Conservation (phyloP, 352 stramenopile species). For the Phytophthora meadii region DNA sequence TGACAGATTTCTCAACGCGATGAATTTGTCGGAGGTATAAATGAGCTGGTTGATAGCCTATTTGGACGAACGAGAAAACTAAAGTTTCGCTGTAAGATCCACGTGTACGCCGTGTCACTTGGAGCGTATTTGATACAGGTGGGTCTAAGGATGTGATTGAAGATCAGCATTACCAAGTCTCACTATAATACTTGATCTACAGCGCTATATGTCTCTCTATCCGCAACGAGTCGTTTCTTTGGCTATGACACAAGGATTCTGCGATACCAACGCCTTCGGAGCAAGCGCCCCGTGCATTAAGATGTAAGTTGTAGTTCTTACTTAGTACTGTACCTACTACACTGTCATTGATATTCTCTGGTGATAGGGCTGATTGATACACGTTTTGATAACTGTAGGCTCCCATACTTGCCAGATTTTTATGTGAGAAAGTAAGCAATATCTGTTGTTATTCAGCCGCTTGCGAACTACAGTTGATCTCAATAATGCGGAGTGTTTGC, state of each 20-base stretch:
- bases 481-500: background rate
- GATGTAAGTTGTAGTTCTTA: slow-evolving; percentile 42
- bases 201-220: slow-evolving; percentile 71
- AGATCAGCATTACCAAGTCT: background rate
- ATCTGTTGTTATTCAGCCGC: background rate
- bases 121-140: slow-evolving; percentile 80
- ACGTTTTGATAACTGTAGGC: slow-evolving; percentile 31
- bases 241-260: slow-evolving; percentile 72
- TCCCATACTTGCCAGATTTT: slow-evolving; percentile 76
- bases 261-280: slow-evolving; percentile 53
- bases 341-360: background rate
- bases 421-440: slow-evolving; percentile 68
- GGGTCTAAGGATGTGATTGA: background rate
- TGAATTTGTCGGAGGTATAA: slow-evolving; percentile 51
- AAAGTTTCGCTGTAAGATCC: slow-evolving; percentile 37
- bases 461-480: background rate
- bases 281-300: slow-evolving; percentile 56
- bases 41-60: background rate
- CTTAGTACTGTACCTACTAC: background rate
- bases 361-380: background rate
- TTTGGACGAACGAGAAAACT: background rate
- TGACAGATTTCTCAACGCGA: slow-evolving; percentile 75
- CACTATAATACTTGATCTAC: background rate
- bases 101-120: slow-evolving; percentile 76
- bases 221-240: slow-evolving; percentile 66